Evolutionary conservation across 2,329 filamentous ascomycete species (phyloP).

Genomic region (Dothistroma pini): DNA sequence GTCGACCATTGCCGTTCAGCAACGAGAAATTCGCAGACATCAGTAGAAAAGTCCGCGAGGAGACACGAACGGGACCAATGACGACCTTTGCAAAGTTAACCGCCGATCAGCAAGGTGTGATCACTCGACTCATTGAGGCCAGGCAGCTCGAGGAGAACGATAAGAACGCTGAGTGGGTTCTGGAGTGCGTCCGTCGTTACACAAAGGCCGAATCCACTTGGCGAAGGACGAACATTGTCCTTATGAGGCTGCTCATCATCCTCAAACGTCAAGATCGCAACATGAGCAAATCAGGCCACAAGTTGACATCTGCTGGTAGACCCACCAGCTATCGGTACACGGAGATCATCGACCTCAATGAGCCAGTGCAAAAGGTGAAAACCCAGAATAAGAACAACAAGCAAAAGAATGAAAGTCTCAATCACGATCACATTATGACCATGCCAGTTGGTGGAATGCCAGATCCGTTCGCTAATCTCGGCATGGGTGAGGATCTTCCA

Average conservation of each 20-base stretch:
- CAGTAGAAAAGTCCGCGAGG: conserved; percentile 5
- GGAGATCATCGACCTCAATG: conserved; percentile 10
- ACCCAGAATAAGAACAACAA: conserved; percentile 1
- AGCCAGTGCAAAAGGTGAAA: neutral
- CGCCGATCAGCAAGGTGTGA: conserved; percentile 7
- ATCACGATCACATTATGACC: neutral
- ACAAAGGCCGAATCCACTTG: neutral
- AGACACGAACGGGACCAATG: conserved; percentile 4
- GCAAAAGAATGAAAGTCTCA: neutral
- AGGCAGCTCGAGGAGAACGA: conserved; percentile 7
- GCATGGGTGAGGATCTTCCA: neutral
- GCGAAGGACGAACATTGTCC: neutral
- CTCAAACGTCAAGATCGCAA: conserved; percentile 7
- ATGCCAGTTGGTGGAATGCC: neutral
- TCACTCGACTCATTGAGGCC: conserved; percentile 5
- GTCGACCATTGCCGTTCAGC: neutral
- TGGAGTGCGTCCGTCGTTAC: conserved; percentile 6
- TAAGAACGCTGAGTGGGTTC: conserved; percentile 8
- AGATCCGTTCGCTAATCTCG: conserved; percentile 5
- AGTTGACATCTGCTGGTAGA: neutral
- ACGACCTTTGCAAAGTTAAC: conserved; percentile 1
- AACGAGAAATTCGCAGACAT: conserved; percentile 6
- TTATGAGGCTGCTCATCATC: conserved; percentile 5
- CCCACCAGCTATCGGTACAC: neutral
- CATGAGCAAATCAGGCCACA: neutral